Percentiles rank a stretch among this genome's conserved stretches.
Evolutionary conservation across 2,329 filamentous ascomycete genomes (phyloP).

Genomic region (Thielaviopsis punctulata): DNA sequence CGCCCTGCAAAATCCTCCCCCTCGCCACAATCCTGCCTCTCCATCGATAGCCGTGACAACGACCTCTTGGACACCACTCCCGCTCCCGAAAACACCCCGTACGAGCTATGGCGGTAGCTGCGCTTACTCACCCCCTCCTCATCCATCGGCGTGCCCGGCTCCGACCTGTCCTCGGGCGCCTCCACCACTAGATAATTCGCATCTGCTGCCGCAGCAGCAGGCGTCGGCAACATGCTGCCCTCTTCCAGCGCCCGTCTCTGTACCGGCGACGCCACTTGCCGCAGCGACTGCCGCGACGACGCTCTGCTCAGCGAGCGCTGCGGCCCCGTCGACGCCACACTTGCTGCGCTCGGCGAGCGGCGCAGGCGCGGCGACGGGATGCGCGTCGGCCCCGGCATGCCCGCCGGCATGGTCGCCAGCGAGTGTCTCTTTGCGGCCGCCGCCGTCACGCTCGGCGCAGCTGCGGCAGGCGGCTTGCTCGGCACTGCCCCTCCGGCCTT

Average conservation of each 20-base stretch:
- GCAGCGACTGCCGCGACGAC: conserved; percentile 8
- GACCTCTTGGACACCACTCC: conserved; percentile 5
- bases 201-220: neutral
- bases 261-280: conserved; percentile 8
- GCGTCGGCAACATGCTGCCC: conserved; percentile 8
- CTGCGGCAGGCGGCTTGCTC: too few relatives aligned
- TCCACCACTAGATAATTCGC: conserved; percentile 42
- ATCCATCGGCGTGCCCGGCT: conserved; percentile 31
- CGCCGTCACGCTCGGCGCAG: conserved; percentile 36
- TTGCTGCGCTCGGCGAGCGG: conserved; percentile 7
- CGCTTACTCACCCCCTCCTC: conserved; percentile 20
- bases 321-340: neutral
- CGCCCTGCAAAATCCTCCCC: neutral
- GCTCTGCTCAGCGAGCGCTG: conserved; percentile 4
- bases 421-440: conserved; percentile 45
- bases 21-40: conserved; percentile 3
- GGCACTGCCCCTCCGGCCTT: too few relatives aligned
- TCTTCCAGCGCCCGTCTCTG: conserved; percentile 7
- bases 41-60: conserved; percentile 6
- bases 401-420: neutral
- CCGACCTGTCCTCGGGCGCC: conserved; percentile 41
- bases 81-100: neutral
- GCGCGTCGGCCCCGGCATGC: neutral
- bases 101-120: neutral
- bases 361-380: conserved; percentile 8